Base-by-base conservation (phyloP, 352 stramenopile species). In the Phytopythium mirpurense region DNA sequence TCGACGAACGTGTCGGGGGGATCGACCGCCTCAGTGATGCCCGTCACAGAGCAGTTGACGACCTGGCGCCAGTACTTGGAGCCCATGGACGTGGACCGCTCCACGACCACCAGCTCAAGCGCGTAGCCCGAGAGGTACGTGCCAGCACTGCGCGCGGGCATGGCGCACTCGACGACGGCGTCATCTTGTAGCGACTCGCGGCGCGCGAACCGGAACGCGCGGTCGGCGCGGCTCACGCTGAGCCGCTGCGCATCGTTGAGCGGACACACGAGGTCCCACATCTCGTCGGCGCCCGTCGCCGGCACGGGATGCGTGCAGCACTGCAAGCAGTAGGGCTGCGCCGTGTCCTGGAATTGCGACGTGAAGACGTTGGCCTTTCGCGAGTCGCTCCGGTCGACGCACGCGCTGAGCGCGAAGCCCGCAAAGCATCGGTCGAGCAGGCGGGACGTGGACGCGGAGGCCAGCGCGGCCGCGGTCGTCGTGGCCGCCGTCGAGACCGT, bases 241-340 rank as follows among this genome's bases (percentile, higher is more conserved):
- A 87, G 65, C 10, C 74, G 67, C 55, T 91, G 72, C 2, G 87
- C 50, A 16, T 75, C 72, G 18, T 86, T 89, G 8, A 91, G 53
- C 3, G 80, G 78, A 48, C 80, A 91, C 21, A 71, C 72, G 24
- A 91, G 60, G 63, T 91, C 85, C 80, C 80, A 91, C 9, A 78
- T 86, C 54, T 91, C 80, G 37, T 91, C 80, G 10, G 72, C 78
- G 34, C 77, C 70, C 23, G 40, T 59, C 14, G 57, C 36, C 3
- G 75, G 70, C n/a, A 83, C 75, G n/a, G 80, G 80, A 19, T 80
- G 83, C 0, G 78, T 79, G 48, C 80, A 91, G 59, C 80, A 91
- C 54, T 91, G 78, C 11, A 91, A 50, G 34, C 80, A 91, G 32
- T 81, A 91, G 12, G 68, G 68, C 37, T 70, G 73, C 9, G 32